phyloP scores from a whole-genome alignment of 441 rosid genomes.

The Erysimum cheiri region DNA sequence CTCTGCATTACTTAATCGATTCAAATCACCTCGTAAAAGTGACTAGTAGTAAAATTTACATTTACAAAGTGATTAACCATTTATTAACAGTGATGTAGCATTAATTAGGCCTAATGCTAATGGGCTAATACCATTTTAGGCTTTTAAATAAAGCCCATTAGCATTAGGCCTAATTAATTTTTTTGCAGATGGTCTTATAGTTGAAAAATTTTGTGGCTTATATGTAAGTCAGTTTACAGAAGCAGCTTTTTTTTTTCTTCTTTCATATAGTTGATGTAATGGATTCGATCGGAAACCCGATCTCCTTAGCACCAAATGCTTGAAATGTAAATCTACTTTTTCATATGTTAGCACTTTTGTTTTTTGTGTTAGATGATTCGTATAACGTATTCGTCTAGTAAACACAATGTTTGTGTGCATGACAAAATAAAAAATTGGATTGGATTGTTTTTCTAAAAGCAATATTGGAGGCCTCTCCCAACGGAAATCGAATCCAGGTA shows the following conservation, averaged over 20 bases:
- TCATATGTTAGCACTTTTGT: neutral
- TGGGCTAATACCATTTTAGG: neutral
- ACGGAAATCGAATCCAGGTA: too few relatives aligned
- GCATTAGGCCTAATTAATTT: neutral
- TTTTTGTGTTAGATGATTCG: neutral
- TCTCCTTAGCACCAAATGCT: neutral
- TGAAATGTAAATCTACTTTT: neutral
- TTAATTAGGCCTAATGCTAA: too few relatives aligned
- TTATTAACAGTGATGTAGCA: too few relatives aligned
- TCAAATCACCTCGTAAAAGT: slow-evolving; percentile 25
- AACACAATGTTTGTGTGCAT: neutral
- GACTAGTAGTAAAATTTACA: slow-evolving; percentile 4
- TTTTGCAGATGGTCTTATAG: neutral
- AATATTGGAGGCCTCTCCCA: too few relatives aligned
- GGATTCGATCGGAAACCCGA: neutral
- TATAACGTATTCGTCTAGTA: neutral
- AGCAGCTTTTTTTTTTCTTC: too few relatives aligned
- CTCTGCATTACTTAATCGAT: slow-evolving; percentile 2
- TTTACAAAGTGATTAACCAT: slow-evolving; percentile 24
- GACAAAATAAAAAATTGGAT: neutral
- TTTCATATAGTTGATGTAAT: too few relatives aligned
- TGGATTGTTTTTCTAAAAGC: neutral
- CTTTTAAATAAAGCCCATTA: neutral
- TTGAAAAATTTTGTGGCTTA: too few relatives aligned
- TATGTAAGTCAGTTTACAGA: too few relatives aligned